A percentile compares a stretch with the other conserved stretches of the same genome.
phyloP scores from a whole-genome alignment of 1,139 yeast genomes.

The Hemisphaericaspora subhashii region DNA sequence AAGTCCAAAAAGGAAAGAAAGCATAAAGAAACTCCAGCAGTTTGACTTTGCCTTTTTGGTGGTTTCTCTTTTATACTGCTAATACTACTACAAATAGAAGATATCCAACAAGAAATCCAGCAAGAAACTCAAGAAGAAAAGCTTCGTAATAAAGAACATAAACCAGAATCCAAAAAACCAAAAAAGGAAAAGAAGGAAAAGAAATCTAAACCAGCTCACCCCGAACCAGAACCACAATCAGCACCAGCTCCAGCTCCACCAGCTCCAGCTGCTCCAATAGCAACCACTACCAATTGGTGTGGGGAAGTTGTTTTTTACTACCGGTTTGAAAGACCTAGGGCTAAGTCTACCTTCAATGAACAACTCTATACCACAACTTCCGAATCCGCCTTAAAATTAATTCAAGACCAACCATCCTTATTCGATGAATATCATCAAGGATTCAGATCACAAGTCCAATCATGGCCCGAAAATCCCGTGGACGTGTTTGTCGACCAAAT shows the following conservation, averaged over 20 bases:
- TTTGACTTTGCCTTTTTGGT: no score
- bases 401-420: conserved; percentile 78
- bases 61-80: no score
- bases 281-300: conserved; percentile 39
- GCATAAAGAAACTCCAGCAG: no score
- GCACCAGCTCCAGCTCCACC: conserved; percentile 4
- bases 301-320: no score
- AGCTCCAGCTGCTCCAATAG: conserved; percentile 18
- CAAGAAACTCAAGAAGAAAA: conserved; percentile 11
- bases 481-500: conserved; percentile 79
- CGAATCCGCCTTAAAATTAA: conserved; percentile 68
- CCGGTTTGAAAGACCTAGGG: no score
- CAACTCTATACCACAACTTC: conserved; percentile 86
- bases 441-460: conserved; percentile 87
- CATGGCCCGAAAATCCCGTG: conserved; percentile 99
- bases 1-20: conserved; percentile 29
- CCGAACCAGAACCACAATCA: conserved; percentile 1
- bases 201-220: conserved; percentile 13
- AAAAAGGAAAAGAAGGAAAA: conserved; percentile 4
- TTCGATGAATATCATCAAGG: conserved; percentile 96
- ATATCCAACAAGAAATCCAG: conserved; percentile 8
- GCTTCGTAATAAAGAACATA: conserved; percentile 5
- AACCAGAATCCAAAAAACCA: conserved; percentile 1
- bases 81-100: no score
- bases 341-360: no score